These are phyloP conservation scores for Barbarea vulgaris DNA, from an alignment of 345 rosid species.

Conservation along the genomic window DNA sequence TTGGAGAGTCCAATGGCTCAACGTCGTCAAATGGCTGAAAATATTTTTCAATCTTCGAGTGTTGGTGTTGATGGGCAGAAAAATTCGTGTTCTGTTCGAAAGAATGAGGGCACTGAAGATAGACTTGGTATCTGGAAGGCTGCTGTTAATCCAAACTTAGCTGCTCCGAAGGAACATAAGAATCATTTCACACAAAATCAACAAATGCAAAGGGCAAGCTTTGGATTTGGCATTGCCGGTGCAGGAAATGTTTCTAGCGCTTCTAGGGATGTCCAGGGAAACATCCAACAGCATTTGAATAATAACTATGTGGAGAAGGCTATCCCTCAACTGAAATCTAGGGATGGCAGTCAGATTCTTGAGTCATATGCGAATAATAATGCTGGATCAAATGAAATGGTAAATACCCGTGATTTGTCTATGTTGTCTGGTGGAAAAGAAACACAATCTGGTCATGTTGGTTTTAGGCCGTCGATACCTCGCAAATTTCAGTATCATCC, in stretches of 20 bases:
- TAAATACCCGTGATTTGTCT: neutral
- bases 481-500: constrained; percentile 95
- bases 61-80: constrained; percentile 45
- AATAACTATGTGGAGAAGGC: constrained; percentile 53
- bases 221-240: constrained; percentile 27
- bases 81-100: constrained; percentile 44
- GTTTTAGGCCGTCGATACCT: constrained; percentile 48
- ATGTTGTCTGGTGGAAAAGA: constrained; percentile 48
- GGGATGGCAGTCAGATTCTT: constrained; percentile 47
- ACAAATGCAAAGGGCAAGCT: constrained; percentile 44
- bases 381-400: constrained; percentile 46
- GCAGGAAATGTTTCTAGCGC: constrained; percentile 41
- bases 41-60: constrained; percentile 44
- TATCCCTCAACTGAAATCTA: constrained; percentile 42
- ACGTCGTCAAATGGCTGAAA: constrained; percentile 33
- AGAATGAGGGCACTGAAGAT: constrained; percentile 46
- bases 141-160: constrained; percentile 47
- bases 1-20: constrained; percentile 45
- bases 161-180: constrained; percentile 42
- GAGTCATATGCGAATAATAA: constrained; percentile 55
- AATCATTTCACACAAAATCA: constrained; percentile 46
- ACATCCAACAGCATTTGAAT: constrained; percentile 45
- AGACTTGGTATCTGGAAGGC: constrained; percentile 49
- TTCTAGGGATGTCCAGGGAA: constrained; percentile 43
- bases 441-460: constrained; percentile 47